These are phyloP conservation scores for Myxozyma melibiosi DNA, from an alignment of 805 yeast species.

Conservation along the genomic window DNA sequence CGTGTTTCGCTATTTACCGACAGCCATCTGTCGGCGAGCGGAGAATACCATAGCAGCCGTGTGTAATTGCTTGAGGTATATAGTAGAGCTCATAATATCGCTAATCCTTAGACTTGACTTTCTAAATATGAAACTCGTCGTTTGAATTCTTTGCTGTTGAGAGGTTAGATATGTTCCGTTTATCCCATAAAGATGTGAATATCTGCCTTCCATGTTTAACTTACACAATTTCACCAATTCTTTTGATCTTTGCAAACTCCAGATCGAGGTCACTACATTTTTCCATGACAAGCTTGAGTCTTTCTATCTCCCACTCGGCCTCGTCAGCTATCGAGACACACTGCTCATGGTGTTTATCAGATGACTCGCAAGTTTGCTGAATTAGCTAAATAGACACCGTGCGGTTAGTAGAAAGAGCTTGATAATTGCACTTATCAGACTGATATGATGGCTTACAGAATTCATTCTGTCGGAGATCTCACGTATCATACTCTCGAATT, in stretches of 20 bases:
- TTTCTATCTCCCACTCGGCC: slow-evolving; percentile 21
- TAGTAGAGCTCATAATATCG: too few species aligned
- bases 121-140: slow-evolving; percentile 17
- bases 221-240: slow-evolving; percentile 32
- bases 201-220: too few species aligned
- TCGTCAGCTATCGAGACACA: slow-evolving; percentile 27
- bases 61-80: too few species aligned
- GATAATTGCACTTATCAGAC: too few species aligned
- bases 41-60: too few species aligned
- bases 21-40: too few species aligned
- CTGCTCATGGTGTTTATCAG: slow-evolving; percentile 28
- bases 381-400: slow-evolving; percentile 9
- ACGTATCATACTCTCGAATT: slow-evolving; percentile 19
- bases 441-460: slow-evolving; percentile 8
- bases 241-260: slow-evolving; percentile 32
- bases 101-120: background rate
- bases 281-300: slow-evolving; percentile 14
- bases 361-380: slow-evolving; percentile 28
- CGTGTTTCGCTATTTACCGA: too few species aligned
- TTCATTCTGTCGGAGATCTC: slow-evolving; percentile 26
- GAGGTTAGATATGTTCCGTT: background rate
- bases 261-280: slow-evolving; percentile 31
- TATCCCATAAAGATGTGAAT: too few species aligned
- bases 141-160: slow-evolving; percentile 26
- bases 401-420: background rate